A percentile compares a stretch with the other conserved stretches of the same genome.
These are phyloP conservation scores for Talaromyces piceae DNA, from an alignment of 2,329 filamentous ascomycete genomes.

Conservation along the genomic window DNA sequence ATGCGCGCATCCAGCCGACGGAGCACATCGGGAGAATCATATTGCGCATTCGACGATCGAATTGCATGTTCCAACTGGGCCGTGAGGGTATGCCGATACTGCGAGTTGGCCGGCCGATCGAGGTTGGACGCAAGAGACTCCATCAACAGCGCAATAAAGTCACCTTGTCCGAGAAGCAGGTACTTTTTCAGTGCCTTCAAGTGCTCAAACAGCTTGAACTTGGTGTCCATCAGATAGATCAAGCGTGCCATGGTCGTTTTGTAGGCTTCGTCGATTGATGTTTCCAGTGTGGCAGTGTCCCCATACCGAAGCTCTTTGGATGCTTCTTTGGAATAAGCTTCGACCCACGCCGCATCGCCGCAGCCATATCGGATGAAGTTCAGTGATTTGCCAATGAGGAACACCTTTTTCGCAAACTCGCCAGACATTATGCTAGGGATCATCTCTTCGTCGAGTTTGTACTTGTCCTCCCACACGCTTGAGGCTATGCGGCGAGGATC, in stretches of 20 bases:
- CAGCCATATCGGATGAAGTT: slow-evolving; percentile 98
- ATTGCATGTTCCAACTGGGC: slow-evolving; percentile 98
- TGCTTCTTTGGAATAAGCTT: slow-evolving; percentile 84
- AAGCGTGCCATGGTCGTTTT: slow-evolving; percentile 95
- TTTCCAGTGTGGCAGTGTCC: slow-evolving; percentile 83
- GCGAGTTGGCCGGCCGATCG: slow-evolving; percentile 89
- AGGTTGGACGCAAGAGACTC: slow-evolving; percentile 89
- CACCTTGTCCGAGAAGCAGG: slow-evolving; percentile 85
- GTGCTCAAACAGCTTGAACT: slow-evolving; percentile 92
- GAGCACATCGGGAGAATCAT: slow-evolving; percentile 85
- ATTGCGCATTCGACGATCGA: slow-evolving; percentile 92
- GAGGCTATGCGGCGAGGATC: slow-evolving; percentile 53
- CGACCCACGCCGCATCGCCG: slow-evolving; percentile 88
- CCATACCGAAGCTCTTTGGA: slow-evolving; percentile 90
- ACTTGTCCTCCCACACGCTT: slow-evolving; percentile 98
- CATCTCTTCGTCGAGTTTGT: slow-evolving; percentile 76
- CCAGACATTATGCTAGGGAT: slow-evolving; percentile 87
- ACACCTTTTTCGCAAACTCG: slow-evolving; percentile 93
- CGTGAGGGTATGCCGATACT: slow-evolving; percentile 93
- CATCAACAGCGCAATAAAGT: slow-evolving; percentile 96
- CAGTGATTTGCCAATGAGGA: slow-evolving; percentile 92
- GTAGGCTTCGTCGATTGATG: slow-evolving; percentile 93
- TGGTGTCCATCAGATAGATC: slow-evolving; percentile 86
- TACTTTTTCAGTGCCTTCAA: slow-evolving; percentile 89
- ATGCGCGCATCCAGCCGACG: slow-evolving; percentile 92